phyloP scores from a whole-genome alignment of 2,329 filamentous ascomycete genomes.

The Arthrobotrys iridis region DNA sequence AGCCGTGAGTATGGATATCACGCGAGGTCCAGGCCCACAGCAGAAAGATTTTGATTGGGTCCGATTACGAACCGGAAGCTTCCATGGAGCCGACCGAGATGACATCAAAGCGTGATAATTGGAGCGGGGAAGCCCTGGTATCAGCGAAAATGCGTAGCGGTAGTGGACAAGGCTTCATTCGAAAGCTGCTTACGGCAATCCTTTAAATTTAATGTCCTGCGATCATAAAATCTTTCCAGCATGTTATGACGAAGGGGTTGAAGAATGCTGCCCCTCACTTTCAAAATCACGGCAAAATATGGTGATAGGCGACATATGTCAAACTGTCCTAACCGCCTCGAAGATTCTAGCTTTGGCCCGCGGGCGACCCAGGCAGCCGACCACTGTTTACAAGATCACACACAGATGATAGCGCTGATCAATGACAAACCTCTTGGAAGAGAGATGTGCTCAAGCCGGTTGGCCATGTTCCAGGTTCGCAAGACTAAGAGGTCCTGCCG shows the following conservation, averaged over 20 bases:
- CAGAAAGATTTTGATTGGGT: background rate
- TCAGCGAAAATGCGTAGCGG: background rate
- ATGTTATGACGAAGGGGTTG: background rate
- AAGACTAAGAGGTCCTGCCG: background rate
- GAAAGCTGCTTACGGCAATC: background rate
- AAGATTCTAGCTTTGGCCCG: constrained; percentile 1
- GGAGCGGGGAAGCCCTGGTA: background rate
- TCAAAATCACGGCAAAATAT: background rate
- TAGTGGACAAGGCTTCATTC: background rate
- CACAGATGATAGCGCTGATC: background rate
- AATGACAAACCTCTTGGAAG: background rate
- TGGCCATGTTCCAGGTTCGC: background rate
- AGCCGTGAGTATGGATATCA: background rate
- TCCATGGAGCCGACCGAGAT: background rate
- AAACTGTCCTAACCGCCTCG: background rate
- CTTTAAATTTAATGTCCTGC: too few species aligned
- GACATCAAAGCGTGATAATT: background rate
- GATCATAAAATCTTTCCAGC: background rate
- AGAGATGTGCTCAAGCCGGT: background rate
- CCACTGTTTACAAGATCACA: background rate
- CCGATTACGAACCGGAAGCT: background rate
- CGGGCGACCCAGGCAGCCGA: constrained; percentile 14
- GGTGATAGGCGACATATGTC: background rate
- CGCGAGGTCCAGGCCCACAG: background rate
- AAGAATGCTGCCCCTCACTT: background rate